These are phyloP conservation scores for Penicillium coffeae DNA, from an alignment of 495 filamentous ascomycete species.

Conservation along the genomic window DNA sequence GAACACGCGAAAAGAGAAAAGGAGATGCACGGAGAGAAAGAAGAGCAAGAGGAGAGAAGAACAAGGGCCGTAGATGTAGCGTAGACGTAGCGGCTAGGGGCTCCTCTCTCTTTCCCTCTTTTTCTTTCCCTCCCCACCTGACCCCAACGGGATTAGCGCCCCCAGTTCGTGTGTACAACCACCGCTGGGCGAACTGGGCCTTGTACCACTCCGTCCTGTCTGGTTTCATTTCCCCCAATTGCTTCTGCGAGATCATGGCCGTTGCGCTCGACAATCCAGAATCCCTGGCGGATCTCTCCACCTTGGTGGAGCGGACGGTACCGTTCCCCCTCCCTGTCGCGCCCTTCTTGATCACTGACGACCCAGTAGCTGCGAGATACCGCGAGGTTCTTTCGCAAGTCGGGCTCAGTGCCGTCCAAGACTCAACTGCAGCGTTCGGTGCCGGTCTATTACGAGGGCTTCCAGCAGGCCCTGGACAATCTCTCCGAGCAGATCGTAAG, in stretches of 20 bases:
- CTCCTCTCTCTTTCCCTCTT: constrained; percentile 1
- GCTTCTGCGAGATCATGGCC: too few relatives aligned
- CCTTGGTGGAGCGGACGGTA: constrained; percentile 46
- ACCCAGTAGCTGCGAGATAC: constrained; percentile 49
- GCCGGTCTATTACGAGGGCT: constrained; percentile 42
- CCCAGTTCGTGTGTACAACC: constrained; percentile 18
- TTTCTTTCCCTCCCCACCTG: constrained; percentile 4
- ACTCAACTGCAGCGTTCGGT: constrained; percentile 40
- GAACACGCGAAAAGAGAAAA: constrained; percentile 17
- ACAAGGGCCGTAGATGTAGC: constrained; percentile 13
- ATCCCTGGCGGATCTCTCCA: constrained; percentile 39
- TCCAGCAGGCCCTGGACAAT: constrained; percentile 47
- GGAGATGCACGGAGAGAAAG: constrained; percentile 15
- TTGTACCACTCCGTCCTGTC: constrained; percentile 7
- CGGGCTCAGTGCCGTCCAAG: constrained; percentile 32
- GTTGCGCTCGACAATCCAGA: constrained; percentile 41
- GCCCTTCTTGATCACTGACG: constrained; percentile 1
- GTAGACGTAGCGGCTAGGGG: constrained; percentile 34
- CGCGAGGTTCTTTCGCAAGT: constrained; percentile 43
- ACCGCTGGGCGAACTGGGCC: too few relatives aligned
- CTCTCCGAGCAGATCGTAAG: constrained; percentile 52
- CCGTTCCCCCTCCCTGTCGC: constrained; percentile 15
- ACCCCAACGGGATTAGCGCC: constrained; percentile 25
- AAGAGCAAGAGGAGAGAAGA: constrained; percentile 15
- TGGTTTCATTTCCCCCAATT: constrained; percentile 2